Conservation (phyloP, 495 filamentous ascomycete species). For the Evansstolkia leycettana region DNA sequence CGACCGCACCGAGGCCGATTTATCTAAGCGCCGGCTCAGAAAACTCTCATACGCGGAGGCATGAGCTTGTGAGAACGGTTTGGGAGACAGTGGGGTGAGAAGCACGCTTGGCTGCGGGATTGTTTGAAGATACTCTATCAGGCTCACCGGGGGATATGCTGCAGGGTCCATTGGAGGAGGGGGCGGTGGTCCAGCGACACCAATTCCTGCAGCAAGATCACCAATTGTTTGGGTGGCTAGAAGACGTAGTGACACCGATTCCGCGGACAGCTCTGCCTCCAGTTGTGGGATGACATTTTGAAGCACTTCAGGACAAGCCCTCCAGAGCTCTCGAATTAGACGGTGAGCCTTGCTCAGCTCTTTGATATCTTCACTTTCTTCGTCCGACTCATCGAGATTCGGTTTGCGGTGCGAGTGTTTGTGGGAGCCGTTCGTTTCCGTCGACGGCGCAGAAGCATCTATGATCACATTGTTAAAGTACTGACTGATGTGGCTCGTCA, state of each 20-base stretch:
- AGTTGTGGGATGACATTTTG: conserved; percentile 90
- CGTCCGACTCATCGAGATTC: conserved; percentile 58
- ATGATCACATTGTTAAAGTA: conserved; percentile 97
- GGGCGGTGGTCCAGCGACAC: conserved; percentile 73
- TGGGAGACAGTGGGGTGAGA: conserved; percentile 65
- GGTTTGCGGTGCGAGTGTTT: conserved; percentile 35
- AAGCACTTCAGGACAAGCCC: conserved; percentile 75
- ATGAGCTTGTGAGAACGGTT: conserved; percentile 74
- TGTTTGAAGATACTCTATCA: conserved; percentile 43
- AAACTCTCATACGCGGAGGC: conserved; percentile 68
- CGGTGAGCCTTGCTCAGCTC: conserved; percentile 83
- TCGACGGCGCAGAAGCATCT: conserved; percentile 52
- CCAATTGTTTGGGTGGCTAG: conserved; percentile 88
- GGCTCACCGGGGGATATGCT: conserved; percentile 62
- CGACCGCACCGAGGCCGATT: conserved; percentile 62
- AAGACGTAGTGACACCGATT: conserved; percentile 73
- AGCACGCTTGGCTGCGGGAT: conserved; percentile 50
- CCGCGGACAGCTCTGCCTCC: conserved; percentile 82
- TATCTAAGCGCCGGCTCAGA: conserved; percentile 72
- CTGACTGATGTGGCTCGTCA: conserved; percentile 85
- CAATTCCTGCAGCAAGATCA: conserved; percentile 85
- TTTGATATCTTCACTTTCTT: conserved; percentile 74
- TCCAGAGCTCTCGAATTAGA: conserved; percentile 87
- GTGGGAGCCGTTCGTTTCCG: conserved; percentile 19
- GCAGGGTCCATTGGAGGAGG: conserved; percentile 61